Conservation (phyloP, 805 yeast genomes). For the Millerozyma miso region DNA sequence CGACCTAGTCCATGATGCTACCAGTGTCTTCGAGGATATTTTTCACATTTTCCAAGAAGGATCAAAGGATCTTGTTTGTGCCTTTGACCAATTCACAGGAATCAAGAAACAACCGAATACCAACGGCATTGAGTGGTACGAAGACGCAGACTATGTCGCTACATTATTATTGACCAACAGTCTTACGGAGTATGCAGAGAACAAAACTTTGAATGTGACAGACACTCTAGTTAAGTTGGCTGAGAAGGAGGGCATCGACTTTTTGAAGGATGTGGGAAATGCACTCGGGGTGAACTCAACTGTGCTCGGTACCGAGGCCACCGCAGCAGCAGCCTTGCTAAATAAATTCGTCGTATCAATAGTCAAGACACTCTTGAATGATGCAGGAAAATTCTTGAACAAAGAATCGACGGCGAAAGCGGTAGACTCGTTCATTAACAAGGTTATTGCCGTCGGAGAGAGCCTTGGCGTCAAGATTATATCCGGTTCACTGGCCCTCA, state of each 20-base stretch:
- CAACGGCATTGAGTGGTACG: conserved; percentile 2
- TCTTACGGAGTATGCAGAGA: background rate
- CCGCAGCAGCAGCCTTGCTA: background rate
- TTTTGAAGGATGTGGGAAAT: background rate
- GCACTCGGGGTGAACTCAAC: background rate
- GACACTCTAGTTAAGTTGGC: background rate
- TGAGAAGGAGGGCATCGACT: background rate
- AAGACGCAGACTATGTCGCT: conserved; percentile 1
- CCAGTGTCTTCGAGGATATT: background rate
- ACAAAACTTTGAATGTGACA: background rate
- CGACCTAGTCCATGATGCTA: background rate
- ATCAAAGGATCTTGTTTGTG: background rate
- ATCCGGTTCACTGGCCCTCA: background rate
- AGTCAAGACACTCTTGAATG: background rate
- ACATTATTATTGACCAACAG: background rate
- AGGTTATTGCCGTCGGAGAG: background rate
- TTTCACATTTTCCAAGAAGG: background rate
- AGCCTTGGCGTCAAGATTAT: background rate
- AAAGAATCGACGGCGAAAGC: background rate
- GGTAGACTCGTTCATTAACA: background rate
- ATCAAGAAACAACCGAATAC: background rate
- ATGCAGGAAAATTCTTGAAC: background rate
- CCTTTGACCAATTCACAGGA: background rate
- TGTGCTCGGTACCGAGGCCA: background rate
- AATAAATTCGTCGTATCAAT: background rate